Conservation (phyloP, 768 basidiomycete species). For the Serendipita vermifera region DNA sequence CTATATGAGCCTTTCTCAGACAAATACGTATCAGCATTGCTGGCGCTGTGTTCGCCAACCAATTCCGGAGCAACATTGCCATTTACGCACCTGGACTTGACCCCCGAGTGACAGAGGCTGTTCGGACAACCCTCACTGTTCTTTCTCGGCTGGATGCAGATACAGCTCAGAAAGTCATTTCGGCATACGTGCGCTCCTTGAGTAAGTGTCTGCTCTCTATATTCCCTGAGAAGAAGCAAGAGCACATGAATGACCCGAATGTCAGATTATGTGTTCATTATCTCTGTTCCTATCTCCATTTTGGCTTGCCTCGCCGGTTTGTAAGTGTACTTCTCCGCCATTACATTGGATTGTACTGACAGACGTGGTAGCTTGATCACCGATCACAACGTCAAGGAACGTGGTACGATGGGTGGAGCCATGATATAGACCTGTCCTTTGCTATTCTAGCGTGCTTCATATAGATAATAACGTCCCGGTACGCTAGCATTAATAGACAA, state of each 20-base stretch:
- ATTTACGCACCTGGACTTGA: conserved; percentile 1
- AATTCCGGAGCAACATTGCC: not conserved
- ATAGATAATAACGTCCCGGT: too few species aligned
- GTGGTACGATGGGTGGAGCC: not conserved
- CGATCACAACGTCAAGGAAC: conserved; percentile 5
- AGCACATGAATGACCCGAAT: too few species aligned
- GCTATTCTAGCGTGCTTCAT: too few species aligned
- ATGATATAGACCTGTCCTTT: too few species aligned
- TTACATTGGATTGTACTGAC: not conserved
- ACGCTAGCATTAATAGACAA: too few species aligned
- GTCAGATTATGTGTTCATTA: conserved; percentile 8
- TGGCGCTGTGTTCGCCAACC: conserved; percentile 18
- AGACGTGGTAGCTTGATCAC: not conserved
- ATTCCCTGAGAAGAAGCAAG: too few species aligned
- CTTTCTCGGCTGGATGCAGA: not conserved
- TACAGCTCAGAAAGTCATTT: not conserved
- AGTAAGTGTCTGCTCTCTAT: not conserved
- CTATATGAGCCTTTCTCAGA: not conserved
- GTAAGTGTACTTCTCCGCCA: not conserved
- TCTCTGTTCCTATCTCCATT: not conserved
- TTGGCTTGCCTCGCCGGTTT: not conserved
- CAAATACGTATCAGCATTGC: conserved; percentile 5
- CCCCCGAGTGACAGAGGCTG: not conserved
- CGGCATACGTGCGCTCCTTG: not conserved
- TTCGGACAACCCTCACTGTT: not conserved